These are phyloP conservation scores for Penicillium capsulatum DNA, from an alignment of 2,329 filamentous ascomycete species.

Conservation along the genomic window DNA sequence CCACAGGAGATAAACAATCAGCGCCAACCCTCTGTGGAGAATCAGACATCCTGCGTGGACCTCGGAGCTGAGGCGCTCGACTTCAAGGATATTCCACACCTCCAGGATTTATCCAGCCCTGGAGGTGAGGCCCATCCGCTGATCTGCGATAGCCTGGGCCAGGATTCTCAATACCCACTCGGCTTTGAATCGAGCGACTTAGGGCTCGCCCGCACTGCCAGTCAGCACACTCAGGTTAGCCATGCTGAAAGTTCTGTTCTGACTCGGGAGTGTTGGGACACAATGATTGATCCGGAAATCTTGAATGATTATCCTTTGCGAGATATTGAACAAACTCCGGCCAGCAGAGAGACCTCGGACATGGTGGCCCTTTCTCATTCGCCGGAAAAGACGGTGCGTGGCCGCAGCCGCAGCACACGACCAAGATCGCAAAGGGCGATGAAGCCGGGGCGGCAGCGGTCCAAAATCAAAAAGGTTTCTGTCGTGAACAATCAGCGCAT, in stretches of 20 bases:
- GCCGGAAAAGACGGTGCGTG: not conserved
- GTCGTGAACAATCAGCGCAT: conserved; percentile 6
- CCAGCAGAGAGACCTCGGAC: conserved; percentile 3
- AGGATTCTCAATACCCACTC: conserved; percentile 3
- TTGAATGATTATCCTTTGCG: conserved; percentile 3
- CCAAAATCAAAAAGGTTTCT: conserved; percentile 12
- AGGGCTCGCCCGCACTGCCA: conserved; percentile 4
- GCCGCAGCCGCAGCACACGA: conserved; percentile 1
- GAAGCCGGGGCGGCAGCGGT: conserved; percentile 1
- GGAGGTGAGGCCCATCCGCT: conserved; percentile 4
- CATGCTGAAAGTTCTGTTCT: conserved; percentile 3
- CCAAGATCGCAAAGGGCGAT: conserved; percentile 1
- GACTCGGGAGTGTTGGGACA: conserved; percentile 2
- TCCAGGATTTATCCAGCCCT: conserved; percentile 1
- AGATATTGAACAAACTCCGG: conserved; percentile 3
- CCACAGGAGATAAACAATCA: conserved; percentile 1
- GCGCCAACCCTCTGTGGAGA: conserved; percentile 1
- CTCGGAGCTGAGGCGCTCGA: conserved; percentile 2
- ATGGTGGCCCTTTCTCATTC: conserved; percentile 4
- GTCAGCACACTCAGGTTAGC: conserved; percentile 5
- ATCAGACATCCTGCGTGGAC: conserved; percentile 2
- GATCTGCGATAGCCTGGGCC: not conserved
- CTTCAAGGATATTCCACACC: conserved; percentile 5
- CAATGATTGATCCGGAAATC: conserved; percentile 10
- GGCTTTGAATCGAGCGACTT: conserved; percentile 2